These are phyloP conservation scores for Salisapilia sapeloensis DNA, from an alignment of 352 stramenopile genomes.

Conservation along the genomic window DNA sequence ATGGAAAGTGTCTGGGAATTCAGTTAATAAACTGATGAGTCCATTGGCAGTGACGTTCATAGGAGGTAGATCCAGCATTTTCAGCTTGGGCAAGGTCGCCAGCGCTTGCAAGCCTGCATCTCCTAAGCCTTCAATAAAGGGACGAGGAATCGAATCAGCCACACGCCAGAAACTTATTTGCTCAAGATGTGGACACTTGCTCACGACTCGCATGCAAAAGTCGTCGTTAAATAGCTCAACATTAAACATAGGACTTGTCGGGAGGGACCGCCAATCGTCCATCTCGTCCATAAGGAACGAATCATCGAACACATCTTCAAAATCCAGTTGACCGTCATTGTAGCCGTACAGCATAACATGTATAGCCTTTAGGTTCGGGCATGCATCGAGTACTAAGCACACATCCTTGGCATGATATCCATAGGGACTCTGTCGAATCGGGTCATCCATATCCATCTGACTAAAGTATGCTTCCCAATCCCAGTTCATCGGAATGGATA, in stretches of 20 bases:
- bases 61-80: slow-evolving; percentile 9
- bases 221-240: slow-evolving; percentile 16
- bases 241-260: slow-evolving; percentile 10
- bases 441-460: neutral
- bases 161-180: slow-evolving; percentile 10
- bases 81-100: slow-evolving; percentile 10
- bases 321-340: slow-evolving; percentile 13
- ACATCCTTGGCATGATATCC: slow-evolving; percentile 12
- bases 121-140: slow-evolving; percentile 13
- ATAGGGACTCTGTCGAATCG: slow-evolving; percentile 3
- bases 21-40: slow-evolving; percentile 16
- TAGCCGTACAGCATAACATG: slow-evolving; percentile 20
- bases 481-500: slow-evolving; percentile 24
- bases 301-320: slow-evolving; percentile 8
- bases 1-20: slow-evolving; percentile 5
- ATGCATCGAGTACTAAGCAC: slow-evolving; percentile 10
- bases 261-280: slow-evolving; percentile 8
- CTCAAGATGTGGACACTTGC: slow-evolving; percentile 12
- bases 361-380: slow-evolving; percentile 12
- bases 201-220: slow-evolving; percentile 10
- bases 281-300: slow-evolving; percentile 8
- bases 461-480: slow-evolving; percentile 15
- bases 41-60: slow-evolving; percentile 16
- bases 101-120: slow-evolving; percentile 12
- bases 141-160: slow-evolving; percentile 8